These are phyloP conservation scores for Wolfiporia cocos DNA, from an alignment of 1,284 basidiomycete species.

Conservation along the genomic window DNA sequence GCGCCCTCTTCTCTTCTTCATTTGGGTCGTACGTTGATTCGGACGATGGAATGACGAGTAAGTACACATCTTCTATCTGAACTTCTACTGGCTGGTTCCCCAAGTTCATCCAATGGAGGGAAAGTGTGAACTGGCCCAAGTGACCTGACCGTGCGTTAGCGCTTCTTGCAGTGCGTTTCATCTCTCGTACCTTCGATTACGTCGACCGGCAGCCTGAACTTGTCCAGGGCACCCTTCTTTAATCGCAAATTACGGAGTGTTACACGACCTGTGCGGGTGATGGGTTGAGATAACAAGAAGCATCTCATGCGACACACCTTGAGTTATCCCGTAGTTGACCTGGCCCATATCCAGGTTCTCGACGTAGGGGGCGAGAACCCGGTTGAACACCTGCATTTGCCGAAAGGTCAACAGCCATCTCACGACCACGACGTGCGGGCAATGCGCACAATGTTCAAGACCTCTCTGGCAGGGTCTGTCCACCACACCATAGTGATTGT, in stretches of 20 bases:
- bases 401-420: slow-evolving; percentile 4
- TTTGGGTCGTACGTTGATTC: slow-evolving; percentile 70
- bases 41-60: slow-evolving; percentile 85
- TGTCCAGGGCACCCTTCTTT: slow-evolving; percentile 94
- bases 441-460: slow-evolving; percentile 60
- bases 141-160: slow-evolving; percentile 52
- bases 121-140: slow-evolving; percentile 88
- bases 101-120: slow-evolving; percentile 94
- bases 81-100: slow-evolving; percentile 93
- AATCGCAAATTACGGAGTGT: slow-evolving; percentile 80
- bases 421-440: not conserved
- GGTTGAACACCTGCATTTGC: slow-evolving; percentile 70
- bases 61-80: slow-evolving; percentile 90
- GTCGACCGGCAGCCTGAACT: slow-evolving; percentile 94
- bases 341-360: slow-evolving; percentile 95
- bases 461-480: slow-evolving; percentile 74
- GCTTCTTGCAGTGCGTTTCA: not conserved
- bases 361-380: slow-evolving; percentile 92
- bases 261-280: slow-evolving; percentile 72
- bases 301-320: slow-evolving; percentile 66
- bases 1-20: slow-evolving; percentile 80
- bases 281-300: too few species aligned
- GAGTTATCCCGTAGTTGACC: slow-evolving; percentile 92
- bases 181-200: slow-evolving; percentile 76
- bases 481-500: slow-evolving; percentile 59